Percentiles rank a stretch among this genome's conserved stretches.
phyloP scores from a whole-genome alignment of 1,284 basidiomycete genomes.

The Sanghuangporus weigelae region DNA sequence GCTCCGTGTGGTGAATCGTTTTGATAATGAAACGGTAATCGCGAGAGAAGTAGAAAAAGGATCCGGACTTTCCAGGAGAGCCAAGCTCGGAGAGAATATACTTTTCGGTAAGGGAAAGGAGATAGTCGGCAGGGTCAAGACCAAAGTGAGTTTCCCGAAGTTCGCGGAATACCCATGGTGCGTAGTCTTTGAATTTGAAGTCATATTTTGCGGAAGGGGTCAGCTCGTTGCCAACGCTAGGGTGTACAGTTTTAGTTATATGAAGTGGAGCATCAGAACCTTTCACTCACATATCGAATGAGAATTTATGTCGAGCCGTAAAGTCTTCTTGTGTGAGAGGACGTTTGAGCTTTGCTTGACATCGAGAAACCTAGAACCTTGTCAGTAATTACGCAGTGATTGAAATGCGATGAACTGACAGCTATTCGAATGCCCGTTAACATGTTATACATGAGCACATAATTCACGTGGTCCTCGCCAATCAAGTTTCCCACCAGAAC shows the following conservation, averaged over 20 bases:
- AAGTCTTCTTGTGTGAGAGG: constrained; percentile 87
- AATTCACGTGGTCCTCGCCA: constrained; percentile 96
- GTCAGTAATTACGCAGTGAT: constrained; percentile 22
- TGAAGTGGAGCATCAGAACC: not conserved
- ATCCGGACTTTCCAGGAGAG: constrained; percentile 97
- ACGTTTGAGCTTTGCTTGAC: constrained; percentile 91
- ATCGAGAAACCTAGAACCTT: constrained; percentile 76
- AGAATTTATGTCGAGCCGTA: constrained; percentile 87
- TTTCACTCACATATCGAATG: constrained; percentile 85
- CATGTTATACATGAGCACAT: constrained; percentile 99
- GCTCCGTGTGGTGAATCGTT: constrained; percentile 92
- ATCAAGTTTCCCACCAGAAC: constrained; percentile 93
- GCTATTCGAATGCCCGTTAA: constrained; percentile 96
- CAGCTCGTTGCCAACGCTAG: constrained; percentile 90
- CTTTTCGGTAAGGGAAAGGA: constrained; percentile 92
- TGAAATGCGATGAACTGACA: constrained; percentile 41
- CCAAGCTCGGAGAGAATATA: constrained; percentile 98
- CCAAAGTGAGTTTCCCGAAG: constrained; percentile 93
- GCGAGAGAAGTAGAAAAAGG: constrained; percentile 98
- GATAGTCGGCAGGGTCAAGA: constrained; percentile 95
- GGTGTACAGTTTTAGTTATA: constrained; percentile 9
- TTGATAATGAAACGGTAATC: constrained; percentile 99
- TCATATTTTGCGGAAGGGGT: constrained; percentile 96
- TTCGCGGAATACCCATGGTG: constrained; percentile 96
- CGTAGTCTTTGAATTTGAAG: constrained; percentile 99